Conservation (phyloP, 345 rosid genomes). For the Hibiscus syriacus region DNA sequence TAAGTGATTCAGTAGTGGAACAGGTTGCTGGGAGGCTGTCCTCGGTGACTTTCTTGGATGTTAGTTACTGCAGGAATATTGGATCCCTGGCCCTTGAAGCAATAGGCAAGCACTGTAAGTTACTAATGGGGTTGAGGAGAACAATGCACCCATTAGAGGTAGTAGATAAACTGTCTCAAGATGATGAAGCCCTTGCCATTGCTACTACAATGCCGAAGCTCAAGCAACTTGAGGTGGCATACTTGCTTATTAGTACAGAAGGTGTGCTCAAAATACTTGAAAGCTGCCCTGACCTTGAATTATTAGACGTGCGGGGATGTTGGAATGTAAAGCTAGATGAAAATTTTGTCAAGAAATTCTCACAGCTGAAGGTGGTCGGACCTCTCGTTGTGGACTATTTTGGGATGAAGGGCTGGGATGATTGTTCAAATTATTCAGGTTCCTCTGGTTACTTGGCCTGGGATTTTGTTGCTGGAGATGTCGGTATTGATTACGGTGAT, state of each 20-base stretch:
- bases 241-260: conserved; percentile 19
- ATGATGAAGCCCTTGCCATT: conserved; percentile 27
- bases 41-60: conserved; percentile 18
- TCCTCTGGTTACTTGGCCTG: conserved; percentile 24
- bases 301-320: conserved; percentile 23
- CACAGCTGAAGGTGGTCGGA: conserved; percentile 20
- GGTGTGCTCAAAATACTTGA: conserved; percentile 20
- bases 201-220: conserved; percentile 31
- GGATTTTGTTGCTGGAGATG: conserved; percentile 18
- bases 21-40: conserved; percentile 21
- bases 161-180: conserved; percentile 13
- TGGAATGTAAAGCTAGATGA: conserved; percentile 23
- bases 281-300: conserved; percentile 17
- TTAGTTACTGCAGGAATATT: conserved; percentile 23
- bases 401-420: conserved; percentile 21
- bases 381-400: conserved; percentile 16
- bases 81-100: conserved; percentile 22
- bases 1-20: conserved; percentile 20
- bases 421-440: conserved; percentile 24
- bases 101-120: conserved; percentile 22
- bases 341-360: conserved; percentile 16
- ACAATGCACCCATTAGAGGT: conserved; percentile 24
- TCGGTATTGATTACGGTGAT: conserved; percentile 14
- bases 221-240: conserved; percentile 27
- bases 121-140: conserved; percentile 17